Base-by-base conservation (phyloP, 179 eudicot genomes). In the Silene coronaria region DNA sequence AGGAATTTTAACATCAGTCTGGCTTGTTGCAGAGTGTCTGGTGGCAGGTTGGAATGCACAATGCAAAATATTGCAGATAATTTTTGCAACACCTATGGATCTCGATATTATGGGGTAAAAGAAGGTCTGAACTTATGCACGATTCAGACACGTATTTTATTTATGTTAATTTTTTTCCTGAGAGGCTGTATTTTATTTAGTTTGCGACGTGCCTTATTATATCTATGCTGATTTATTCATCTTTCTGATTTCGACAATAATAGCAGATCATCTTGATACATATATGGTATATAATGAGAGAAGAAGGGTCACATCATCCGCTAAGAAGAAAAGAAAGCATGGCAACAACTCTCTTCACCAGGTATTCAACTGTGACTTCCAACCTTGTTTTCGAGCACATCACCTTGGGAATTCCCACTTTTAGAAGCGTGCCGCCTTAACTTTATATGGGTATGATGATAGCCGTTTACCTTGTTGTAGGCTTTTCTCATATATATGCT, bases 11-110 rank as follows among this genome's bases (percentile, higher is more conserved):
- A 78, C 66, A 65, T 36, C 21, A 28, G 64, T 64, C 78, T 80
- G 79, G 72, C 73, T 75, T 83, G 76, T 81, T 72, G 63, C 84
- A 95, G 99, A 82, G 91, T 91, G 42, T 67, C 85, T 74, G 99
- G 99, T 79, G 99, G 99, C 61, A 93, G 99, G 81, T 85, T 95
- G 84, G 99, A 95, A 78, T 95, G 97, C 83, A 95, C 99, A 75
- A 95, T 95, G 99, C 99, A 95, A 83, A 95, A 95, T 72, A 91
- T 95, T 76, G 97, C 97, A 13, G 99, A 95, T 76, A 86, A 82
- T 73, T 93, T 92, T 79, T 83, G 82, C 82, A 93, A 85, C 78
- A 76, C 77, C 7, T 93, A 80, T 79, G 76, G 85, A 67, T 89
- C 91, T 80, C 95, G 88, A 24, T 77, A 76, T 78, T 80, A 84